These are phyloP conservation scores for Aspergillus sp. DNA, from an alignment of 2,329 filamentous ascomycete genomes.

Conservation along the genomic window DNA sequence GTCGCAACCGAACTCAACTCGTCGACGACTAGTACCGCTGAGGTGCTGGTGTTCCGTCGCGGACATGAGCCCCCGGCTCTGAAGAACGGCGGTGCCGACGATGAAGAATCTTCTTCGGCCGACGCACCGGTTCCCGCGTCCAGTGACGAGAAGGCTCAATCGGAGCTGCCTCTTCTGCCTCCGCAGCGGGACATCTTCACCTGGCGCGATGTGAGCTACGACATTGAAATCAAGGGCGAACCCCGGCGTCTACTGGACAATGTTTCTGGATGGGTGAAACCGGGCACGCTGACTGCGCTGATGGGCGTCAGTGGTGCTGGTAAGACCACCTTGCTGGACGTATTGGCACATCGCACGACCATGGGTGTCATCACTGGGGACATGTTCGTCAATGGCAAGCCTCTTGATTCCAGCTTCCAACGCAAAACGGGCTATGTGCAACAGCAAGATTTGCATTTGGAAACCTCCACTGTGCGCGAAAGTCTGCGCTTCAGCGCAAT, in stretches of 20 bases:
- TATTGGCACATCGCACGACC: conserved; percentile 76
- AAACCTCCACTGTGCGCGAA: conserved; percentile 82
- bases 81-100: conserved; percentile 5
- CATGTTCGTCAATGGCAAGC: conserved; percentile 73
- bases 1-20: conserved; percentile 42
- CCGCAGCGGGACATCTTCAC: conserved; percentile 71
- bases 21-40: conserved; percentile 70
- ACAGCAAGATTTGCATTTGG: conserved; percentile 83
- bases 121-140: neutral
- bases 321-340: conserved; percentile 85
- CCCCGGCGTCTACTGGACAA: conserved; percentile 73
- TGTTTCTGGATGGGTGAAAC: conserved; percentile 90
- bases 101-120: neutral
- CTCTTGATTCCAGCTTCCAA: conserved; percentile 55
- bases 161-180: conserved; percentile 44
- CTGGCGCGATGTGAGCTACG: conserved; percentile 76
- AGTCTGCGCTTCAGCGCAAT: conserved; percentile 81
- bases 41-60: conserved; percentile 72
- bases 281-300: conserved; percentile 80
- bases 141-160: conserved; percentile 5
- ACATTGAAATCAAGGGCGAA: conserved; percentile 58
- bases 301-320: conserved; percentile 90
- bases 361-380: conserved; percentile 86
- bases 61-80: conserved; percentile 35
- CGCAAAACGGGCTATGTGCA: conserved; percentile 58